phyloP scores from a whole-genome alignment of 352 stramenopile species.

The Phytophthora tentaculata region DNA sequence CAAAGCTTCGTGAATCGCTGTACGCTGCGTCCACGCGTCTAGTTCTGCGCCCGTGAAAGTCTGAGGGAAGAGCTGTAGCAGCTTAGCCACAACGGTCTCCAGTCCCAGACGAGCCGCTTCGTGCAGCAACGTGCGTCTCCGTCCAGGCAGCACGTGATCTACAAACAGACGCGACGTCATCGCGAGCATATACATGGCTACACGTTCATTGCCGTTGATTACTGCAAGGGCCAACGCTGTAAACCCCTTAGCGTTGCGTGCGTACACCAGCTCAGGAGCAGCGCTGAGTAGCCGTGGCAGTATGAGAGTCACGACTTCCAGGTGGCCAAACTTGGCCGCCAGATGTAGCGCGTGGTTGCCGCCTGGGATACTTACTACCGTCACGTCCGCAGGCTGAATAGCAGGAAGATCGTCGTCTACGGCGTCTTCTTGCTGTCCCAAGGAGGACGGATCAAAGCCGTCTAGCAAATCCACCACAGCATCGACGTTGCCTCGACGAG shows the following conservation, averaged over 20 bases:
- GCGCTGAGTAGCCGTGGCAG: constrained; percentile 45
- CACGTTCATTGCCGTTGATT: constrained; percentile 48
- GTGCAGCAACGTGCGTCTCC: constrained; percentile 53
- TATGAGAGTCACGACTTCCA: constrained; percentile 58
- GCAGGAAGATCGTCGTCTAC: constrained; percentile 14
- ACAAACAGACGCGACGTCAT: constrained; percentile 58
- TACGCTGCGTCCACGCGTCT: constrained; percentile 53
- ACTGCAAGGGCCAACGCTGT: constrained; percentile 63
- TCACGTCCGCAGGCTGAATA: constrained; percentile 44
- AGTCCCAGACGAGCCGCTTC: constrained; percentile 56
- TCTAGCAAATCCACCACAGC: constrained; percentile 69
- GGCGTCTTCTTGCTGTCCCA: constrained; percentile 17
- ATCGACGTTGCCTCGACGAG: constrained; percentile 52
- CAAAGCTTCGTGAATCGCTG: constrained; percentile 57
- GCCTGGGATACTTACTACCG: constrained; percentile 26
- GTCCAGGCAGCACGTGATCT: constrained; percentile 14
- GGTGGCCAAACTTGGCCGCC: constrained; percentile 51
- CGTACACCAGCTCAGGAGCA: constrained; percentile 43
- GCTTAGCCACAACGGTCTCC: constrained; percentile 47
- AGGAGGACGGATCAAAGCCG: constrained; percentile 39
- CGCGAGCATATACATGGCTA: constrained; percentile 63
- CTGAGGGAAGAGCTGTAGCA: constrained; percentile 59
- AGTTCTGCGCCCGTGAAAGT: constrained; percentile 43
- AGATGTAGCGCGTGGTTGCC: constrained; percentile 62
- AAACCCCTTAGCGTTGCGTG: constrained; percentile 42